Evolutionary conservation across 306 rosid species (phyloP).

Genomic region (Rosa rugosa): DNA sequence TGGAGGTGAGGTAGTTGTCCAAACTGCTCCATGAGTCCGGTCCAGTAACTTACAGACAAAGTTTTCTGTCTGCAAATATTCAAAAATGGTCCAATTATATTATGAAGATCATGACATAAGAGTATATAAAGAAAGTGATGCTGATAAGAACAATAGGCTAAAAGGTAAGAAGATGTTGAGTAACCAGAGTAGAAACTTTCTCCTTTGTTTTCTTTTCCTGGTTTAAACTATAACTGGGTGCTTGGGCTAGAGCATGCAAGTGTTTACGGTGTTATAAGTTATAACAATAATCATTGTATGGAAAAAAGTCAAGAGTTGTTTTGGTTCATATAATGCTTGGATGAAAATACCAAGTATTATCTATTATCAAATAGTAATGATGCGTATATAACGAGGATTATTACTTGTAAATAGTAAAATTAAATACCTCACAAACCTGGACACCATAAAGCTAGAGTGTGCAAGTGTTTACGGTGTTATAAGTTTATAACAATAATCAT

Average conservation of each 20-base stretch:
- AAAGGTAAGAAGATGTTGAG: not conserved
- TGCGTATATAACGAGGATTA: not conserved
- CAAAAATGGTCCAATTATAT: not conserved
- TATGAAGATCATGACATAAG: slow-evolving; percentile 11
- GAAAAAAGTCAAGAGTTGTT: not conserved
- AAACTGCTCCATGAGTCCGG: slow-evolving; percentile 71
- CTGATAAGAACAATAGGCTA: not conserved
- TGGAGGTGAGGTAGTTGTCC: slow-evolving; percentile 76
- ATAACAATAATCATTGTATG: not conserved
- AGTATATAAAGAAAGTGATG: slow-evolving; percentile 7
- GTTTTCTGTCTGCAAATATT: slow-evolving; percentile 56
- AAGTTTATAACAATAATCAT: not conserved
- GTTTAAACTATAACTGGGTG: not conserved
- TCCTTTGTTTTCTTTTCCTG: not conserved
- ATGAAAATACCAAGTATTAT: not conserved
- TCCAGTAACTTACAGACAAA: slow-evolving; percentile 72
- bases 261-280: not conserved
- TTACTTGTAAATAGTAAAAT: not conserved
- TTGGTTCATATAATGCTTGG: not conserved
- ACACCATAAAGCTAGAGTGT: slow-evolving; percentile 8
- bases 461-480: not conserved
- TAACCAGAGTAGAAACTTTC: not conserved
- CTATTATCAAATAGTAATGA: not conserved
- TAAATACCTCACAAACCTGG: slow-evolving; percentile 79
- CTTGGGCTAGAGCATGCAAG: not conserved